phyloP scores from a whole-genome alignment of 257 asterid species.

The Solanum phureja region DNA sequence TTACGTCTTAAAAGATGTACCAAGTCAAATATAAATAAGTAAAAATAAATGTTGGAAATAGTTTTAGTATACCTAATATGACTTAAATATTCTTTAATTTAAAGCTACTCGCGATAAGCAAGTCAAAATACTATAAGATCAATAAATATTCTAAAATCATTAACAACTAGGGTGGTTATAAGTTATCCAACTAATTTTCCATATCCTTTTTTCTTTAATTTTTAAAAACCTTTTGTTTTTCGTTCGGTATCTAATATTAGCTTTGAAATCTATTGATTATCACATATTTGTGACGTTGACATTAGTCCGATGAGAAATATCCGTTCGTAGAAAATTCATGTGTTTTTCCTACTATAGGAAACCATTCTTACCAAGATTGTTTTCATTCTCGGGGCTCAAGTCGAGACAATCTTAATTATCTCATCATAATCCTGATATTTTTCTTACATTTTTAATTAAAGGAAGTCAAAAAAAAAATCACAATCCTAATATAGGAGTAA shows the following conservation, averaged over 20 bases:
- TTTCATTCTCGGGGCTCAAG: not conserved
- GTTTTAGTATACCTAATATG: not conserved
- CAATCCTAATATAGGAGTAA: not conserved
- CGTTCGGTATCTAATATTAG: accelerated
- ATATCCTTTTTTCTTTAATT: not conserved
- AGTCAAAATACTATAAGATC: not conserved
- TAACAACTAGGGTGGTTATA: not conserved
- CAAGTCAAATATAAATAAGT: not conserved
- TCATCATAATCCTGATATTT: not conserved
- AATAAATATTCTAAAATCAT: not conserved
- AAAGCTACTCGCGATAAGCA: not conserved
- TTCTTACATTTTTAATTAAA: not conserved
- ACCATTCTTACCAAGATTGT: not conserved
- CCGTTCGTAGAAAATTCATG: not conserved
- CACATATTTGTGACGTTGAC: not conserved
- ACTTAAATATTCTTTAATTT: not conserved
- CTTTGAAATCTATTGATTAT: not conserved
- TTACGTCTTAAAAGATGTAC: too few species aligned
- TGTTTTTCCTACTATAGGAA: not conserved
- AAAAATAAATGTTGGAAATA: not conserved
- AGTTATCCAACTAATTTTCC: not conserved
- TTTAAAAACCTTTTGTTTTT: not conserved
- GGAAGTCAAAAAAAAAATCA: not conserved
- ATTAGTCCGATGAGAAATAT: not conserved
- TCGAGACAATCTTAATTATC: not conserved